phyloP scores from a whole-genome alignment of 768 basidiomycete species.

The Floccularia luteovirens region DNA sequence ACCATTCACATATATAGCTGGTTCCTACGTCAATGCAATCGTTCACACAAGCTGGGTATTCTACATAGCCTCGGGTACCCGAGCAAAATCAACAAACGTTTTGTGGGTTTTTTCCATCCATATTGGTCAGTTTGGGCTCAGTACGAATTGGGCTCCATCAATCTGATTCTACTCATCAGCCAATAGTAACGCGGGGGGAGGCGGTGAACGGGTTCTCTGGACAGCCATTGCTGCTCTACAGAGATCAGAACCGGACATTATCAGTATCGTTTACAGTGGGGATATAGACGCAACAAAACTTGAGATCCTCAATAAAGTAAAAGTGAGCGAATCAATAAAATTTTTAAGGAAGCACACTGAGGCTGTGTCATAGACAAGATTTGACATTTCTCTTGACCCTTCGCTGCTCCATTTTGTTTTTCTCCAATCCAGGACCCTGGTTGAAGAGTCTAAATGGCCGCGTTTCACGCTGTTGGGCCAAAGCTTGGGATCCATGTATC shows the following conservation, averaged over 20 bases:
- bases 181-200: conserved; percentile 86
- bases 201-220: conserved; percentile 95
- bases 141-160: conserved; percentile 3
- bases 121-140: conserved; percentile 63
- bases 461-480: conserved; percentile 92
- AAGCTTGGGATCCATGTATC: conserved; percentile 77
- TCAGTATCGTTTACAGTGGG: conserved; percentile 85
- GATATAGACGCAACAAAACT: conserved; percentile 77
- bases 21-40: too few species aligned
- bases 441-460: conserved; percentile 81
- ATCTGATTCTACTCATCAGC: conserved; percentile 30
- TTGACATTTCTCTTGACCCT: conserved; percentile 69
- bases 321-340: conserved; percentile 40
- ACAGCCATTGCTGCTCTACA: conserved; percentile 78
- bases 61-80: not conserved
- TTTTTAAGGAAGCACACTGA: too few species aligned
- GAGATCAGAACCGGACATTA: conserved; percentile 48
- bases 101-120: conserved; percentile 91
- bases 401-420: conserved; percentile 74
- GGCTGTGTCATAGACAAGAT: conserved; percentile 51
- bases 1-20: too few species aligned
- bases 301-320: conserved; percentile 73
- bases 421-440: conserved; percentile 55
- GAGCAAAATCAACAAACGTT: too few species aligned
- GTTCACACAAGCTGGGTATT: not conserved